Conservation (phyloP, 208 protist genomes). For the Trypanosoma mega region DNA sequence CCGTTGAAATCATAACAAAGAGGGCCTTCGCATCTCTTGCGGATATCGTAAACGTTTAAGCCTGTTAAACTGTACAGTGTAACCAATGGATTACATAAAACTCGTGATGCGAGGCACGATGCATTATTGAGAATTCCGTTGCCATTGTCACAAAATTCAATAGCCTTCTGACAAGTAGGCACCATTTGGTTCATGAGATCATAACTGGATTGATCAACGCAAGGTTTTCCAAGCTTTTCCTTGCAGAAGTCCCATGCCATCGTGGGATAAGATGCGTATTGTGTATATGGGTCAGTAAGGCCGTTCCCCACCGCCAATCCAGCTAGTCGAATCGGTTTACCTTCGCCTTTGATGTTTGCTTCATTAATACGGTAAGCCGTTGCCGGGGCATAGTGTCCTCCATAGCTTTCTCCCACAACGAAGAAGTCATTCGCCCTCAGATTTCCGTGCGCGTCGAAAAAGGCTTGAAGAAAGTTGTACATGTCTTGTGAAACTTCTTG, state of each 20-base stretch:
- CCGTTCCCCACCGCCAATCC: slow-evolving; percentile 90
- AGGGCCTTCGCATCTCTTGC: slow-evolving; percentile 43
- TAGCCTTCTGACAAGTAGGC: slow-evolving; percentile 45
- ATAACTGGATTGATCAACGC: slow-evolving; percentile 40
- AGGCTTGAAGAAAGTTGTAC: slow-evolving; percentile 79
- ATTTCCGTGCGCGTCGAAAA: slow-evolving; percentile 50
- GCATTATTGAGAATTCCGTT: slow-evolving; percentile 17
- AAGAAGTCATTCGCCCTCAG: slow-evolving; percentile 61
- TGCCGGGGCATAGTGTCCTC: slow-evolving; percentile 67
- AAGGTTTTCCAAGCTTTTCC: slow-evolving; percentile 38
- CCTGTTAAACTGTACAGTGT: slow-evolving; percentile 43
- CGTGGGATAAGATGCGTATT: slow-evolving; percentile 61
- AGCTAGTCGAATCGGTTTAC: slow-evolving; percentile 48
- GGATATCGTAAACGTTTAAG: slow-evolving; percentile 88
- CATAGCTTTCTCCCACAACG: slow-evolving; percentile 79
- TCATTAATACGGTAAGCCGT: slow-evolving; percentile 34
- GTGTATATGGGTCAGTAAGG: slow-evolving; percentile 77
- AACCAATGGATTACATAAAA: slow-evolving; percentile 40
- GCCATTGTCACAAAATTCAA: slow-evolving; percentile 28
- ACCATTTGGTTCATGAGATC: slow-evolving; percentile 41
- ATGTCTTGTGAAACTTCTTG: slow-evolving; percentile 81
- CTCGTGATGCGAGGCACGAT: slow-evolving; percentile 25
- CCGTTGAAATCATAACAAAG: slow-evolving; percentile 87
- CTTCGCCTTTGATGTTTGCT: slow-evolving; percentile 31
- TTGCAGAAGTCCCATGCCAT: slow-evolving; percentile 66